Percentiles rank a stretch among this genome's conserved stretches.
These are phyloP conservation scores for Podaxis sp. DNA, from an alignment of 768 basidiomycete species.

Conservation along the genomic window DNA sequence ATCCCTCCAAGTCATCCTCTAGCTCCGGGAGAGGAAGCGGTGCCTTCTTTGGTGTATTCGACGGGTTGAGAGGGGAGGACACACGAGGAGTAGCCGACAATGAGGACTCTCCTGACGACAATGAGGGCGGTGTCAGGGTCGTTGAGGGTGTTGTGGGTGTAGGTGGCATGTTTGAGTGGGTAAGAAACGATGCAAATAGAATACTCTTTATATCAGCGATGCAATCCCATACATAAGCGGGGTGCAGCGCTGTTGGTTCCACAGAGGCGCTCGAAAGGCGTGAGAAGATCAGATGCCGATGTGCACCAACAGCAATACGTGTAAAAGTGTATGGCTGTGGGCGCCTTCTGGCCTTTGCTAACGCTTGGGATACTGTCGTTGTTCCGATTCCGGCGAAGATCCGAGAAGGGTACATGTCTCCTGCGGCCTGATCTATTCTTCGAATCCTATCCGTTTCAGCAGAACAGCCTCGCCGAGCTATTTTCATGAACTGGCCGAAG, in stretches of 20 bases:
- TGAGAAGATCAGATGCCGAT: not conserved
- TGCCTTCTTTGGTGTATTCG: slow-evolving; percentile 15
- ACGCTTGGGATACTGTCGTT: not conserved
- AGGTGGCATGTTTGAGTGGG: not conserved
- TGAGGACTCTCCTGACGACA: not conserved
- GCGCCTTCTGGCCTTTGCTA: not conserved
- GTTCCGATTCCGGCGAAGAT: not conserved
- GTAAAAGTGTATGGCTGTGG: not conserved
- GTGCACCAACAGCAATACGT: not conserved
- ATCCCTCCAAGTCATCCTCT: slow-evolving; percentile 3
- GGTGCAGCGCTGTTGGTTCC: not conserved
- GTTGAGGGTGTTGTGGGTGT: not conserved
- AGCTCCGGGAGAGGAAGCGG: slow-evolving; percentile 6
- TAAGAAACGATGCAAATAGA: not conserved
- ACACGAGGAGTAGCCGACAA: slow-evolving; percentile 14
- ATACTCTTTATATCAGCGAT: slow-evolving; percentile 5
- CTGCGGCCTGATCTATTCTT: not conserved
- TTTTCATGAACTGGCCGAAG: not conserved
- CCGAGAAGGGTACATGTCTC: too few species aligned
- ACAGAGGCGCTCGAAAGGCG: not conserved
- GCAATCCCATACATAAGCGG: not conserved
- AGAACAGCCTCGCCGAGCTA: not conserved
- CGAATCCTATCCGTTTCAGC: not conserved
- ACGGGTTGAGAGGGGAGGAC: slow-evolving; percentile 20
- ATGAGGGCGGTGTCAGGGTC: not conserved